Base-by-base conservation (phyloP, 345 rosid genomes). In the Anacardium occidentale region DNA sequence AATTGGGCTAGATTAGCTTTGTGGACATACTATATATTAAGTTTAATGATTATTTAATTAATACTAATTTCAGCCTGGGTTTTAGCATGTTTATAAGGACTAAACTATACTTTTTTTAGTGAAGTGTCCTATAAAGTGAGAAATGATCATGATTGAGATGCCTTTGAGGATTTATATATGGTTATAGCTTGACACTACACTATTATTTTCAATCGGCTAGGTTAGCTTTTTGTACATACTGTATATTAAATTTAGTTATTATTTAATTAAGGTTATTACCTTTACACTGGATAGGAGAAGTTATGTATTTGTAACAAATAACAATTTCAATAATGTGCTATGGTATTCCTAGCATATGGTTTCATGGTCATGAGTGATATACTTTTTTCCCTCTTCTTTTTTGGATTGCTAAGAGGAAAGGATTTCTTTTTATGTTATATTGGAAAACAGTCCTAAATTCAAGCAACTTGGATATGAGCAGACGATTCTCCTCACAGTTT, bases 401-500 rank as follows among this genome's bases (percentile, higher is more conserved):
- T 42, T n/a, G 12, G 15, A 10, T 26, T 66, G 10, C 26, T 10
- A 18, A 32, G 45, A 10, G 45, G 44, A 18, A n/a, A 66, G 53
- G 8, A 2, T 45, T 21, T 7, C 26, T 9, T 22, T 48, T 24
- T 18, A 22, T 57, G 26, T 69, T 24, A 26, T 44, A n/a, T 69
- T 44, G 7, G 40, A 59, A n/a, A 22, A 22, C n/a, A 25, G 22
- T 2, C 54, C 60, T 15, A n/a, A 61, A 29, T 55, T 51, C 32
- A 21, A n/a, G 66, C 50, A 50, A 21, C 58, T 52, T 79, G 70
- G 76, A 69, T 78, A 64, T 67, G 47, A 47, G 47, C 25, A 17
- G 47, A 82, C n/a, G n/a, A n/a, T n/a, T n/a, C n/a, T n/a, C n/a
- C n/a, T n/a, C n/a, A n/a, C n/a, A n/a, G n/a, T n/a, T n/a, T n/a